Percentiles rank a stretch among this genome's conserved stretches.
Evolutionary conservation across 1,284 basidiomycete genomes (phyloP).

Genomic region (Ustilago sp.): DNA sequence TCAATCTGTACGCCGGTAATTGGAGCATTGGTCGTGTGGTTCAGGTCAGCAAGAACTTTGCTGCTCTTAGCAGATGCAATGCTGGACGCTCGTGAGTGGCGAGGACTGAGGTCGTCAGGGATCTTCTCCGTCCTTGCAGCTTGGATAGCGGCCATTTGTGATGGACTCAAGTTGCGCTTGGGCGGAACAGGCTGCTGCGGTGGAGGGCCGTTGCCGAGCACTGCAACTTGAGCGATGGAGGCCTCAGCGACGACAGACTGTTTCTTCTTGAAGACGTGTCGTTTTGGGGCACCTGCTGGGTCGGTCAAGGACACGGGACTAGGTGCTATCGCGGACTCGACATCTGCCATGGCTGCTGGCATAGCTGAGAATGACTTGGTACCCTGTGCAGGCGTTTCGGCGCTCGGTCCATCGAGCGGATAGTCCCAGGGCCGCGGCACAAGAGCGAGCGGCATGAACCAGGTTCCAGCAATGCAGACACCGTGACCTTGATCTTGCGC

Average conservation of each 20-base stretch:
- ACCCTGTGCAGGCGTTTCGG: constrained; percentile 4
- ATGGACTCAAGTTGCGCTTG: constrained; percentile 30
- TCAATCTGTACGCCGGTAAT: constrained; percentile 1
- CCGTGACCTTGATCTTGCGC: constrained; percentile 58
- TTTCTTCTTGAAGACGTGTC: constrained; percentile 33
- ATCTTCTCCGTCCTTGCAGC: constrained; percentile 35
- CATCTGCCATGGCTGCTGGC: not conserved
- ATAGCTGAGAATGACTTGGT: not conserved
- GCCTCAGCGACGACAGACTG: not conserved
- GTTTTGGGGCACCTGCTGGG: constrained; percentile 5
- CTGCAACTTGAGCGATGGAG: not conserved
- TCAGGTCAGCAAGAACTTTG: constrained; percentile 12
- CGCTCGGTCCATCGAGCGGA: constrained; percentile 26
- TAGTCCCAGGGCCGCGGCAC: constrained; percentile 57
- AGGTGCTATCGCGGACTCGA: not conserved
- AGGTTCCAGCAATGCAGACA: constrained; percentile 58
- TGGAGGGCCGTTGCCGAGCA: not conserved
- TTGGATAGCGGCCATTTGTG: constrained; percentile 30
- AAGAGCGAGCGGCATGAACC: constrained; percentile 59
- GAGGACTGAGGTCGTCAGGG: constrained; percentile 24
- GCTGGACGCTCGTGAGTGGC: constrained; percentile 32
- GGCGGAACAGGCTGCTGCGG: constrained; percentile 12
- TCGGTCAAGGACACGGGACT: not conserved
- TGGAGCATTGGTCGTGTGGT: not conserved
- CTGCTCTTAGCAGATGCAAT: constrained; percentile 21